Conservation (phyloP, 495 filamentous ascomycete genomes). For the Bombardia bombarda region DNA sequence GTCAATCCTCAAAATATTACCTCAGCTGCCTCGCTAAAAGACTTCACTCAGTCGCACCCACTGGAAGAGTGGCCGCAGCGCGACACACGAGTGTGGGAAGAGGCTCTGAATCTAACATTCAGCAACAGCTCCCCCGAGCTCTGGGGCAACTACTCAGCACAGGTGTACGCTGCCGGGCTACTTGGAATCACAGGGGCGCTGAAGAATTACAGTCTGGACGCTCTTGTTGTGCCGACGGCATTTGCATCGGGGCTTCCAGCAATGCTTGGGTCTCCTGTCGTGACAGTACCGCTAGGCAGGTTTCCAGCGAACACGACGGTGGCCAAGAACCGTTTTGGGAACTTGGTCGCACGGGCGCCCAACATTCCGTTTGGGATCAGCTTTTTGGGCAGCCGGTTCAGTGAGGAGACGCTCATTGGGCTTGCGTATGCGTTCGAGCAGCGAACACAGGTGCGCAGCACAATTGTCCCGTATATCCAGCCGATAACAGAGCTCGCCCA, state of each 20-base stretch:
- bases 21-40: slow-evolving; percentile 18
- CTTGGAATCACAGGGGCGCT: slow-evolving; percentile 25
- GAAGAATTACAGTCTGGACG: slow-evolving; percentile 29
- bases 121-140: background rate
- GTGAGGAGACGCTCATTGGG: slow-evolving; percentile 49
- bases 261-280: slow-evolving; percentile 28
- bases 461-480: slow-evolving; percentile 39
- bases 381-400: slow-evolving; percentile 50
- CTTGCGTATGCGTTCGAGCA: slow-evolving; percentile 65
- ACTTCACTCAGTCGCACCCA: slow-evolving; percentile 21
- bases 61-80: slow-evolving; percentile 21
- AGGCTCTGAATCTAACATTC: slow-evolving; percentile 8
- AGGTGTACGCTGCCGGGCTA: slow-evolving; percentile 14
- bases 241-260: slow-evolving; percentile 17
- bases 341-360: slow-evolving; percentile 7
- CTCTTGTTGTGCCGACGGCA: slow-evolving; percentile 33
- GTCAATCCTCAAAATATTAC: slow-evolving; percentile 40
- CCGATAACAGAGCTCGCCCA: slow-evolving; percentile 41
- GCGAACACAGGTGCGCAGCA: slow-evolving; percentile 42
- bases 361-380: slow-evolving; percentile 17
- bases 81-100: slow-evolving; percentile 31
- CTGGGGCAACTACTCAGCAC: slow-evolving; percentile 8
- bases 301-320: slow-evolving; percentile 5
- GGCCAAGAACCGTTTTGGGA: slow-evolving; percentile 5
- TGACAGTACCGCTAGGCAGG: slow-evolving; percentile 38